phyloP scores from a whole-genome alignment of 345 rosid species.

The Syzygium aqueum region DNA sequence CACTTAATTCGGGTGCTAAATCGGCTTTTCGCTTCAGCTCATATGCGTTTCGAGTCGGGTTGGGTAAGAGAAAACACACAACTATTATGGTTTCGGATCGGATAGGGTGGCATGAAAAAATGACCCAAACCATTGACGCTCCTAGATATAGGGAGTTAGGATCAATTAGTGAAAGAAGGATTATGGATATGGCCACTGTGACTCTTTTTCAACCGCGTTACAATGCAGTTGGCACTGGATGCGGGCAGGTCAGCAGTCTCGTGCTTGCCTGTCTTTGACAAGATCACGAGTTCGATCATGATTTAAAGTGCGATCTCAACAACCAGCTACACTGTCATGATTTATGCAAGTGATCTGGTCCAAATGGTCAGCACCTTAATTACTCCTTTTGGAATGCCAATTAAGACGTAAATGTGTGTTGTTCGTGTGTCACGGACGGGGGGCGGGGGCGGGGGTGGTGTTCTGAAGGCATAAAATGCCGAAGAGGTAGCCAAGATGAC shows the following conservation, averaged over 20 bases:
- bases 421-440: no score
- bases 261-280: background rate
- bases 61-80: no score
- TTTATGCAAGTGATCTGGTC: background rate
- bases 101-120: no score
- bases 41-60: no score
- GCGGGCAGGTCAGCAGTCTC: background rate
- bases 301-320: background rate
- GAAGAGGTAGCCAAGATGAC: background rate
- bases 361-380: background rate
- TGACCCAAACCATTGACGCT: no score
- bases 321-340: background rate
- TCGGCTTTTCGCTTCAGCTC: no score
- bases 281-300: background rate
- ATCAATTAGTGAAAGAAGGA: background rate
- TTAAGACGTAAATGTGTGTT: no score
- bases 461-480: background rate
- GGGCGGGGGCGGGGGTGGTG: no score
- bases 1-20: background rate
- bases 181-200: rapidly evolving
- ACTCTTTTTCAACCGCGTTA: background rate
- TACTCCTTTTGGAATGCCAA: background rate
- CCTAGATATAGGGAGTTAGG: background rate
- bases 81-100: no score
- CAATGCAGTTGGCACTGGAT: background rate